Base-by-base conservation (phyloP, 2,329 filamentous ascomycete species). In the Sporothrix dimorphospora region DNA sequence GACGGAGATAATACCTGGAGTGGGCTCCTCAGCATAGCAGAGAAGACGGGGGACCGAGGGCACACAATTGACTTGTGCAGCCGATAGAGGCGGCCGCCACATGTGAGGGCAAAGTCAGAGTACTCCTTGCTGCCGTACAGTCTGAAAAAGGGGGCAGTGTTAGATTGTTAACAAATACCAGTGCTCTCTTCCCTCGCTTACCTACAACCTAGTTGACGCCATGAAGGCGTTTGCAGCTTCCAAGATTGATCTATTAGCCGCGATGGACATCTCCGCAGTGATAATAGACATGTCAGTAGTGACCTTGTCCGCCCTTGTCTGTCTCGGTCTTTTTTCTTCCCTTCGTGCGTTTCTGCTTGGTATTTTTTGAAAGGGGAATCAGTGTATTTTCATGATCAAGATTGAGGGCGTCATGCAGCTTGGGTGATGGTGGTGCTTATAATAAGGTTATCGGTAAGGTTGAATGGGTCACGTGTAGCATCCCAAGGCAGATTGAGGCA, bases 401-500 rank as follows among this genome's bases (percentile, higher is more conserved):
- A n/a, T 19, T 5, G 57, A 19, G n/a, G 34, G 9, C 55, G 16
- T 21, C 34, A 61, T 40, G 34, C 34, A 40, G 16, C 11, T 5
- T 55, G 24, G 1, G 11, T 16, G 30, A 24, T 21, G 6, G 8
- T 7, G 16, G 53, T n/a, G n/a, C n/a, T n/a, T n/a, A n/a, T n/a
- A n/a, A n/a, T 34, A 8, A 57, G 27, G 27, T 19, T 34, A 34
- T 34, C 27, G 24, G 27, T 19, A 40, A 40, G 57, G 34, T 40
- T 61, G 30, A 61, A 34, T 30, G 14, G 34, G 57, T 40, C 57
- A 61, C 34, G 57, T 63, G 34, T n/a, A 40, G 2, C 12, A 2
- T 42, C 19, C n/a, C 57, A 63, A 63, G 19, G 57, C 57, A 63
- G 57, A 63, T 24, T 21, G 57, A 42, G 57, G 38, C n/a, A 63